A percentile compares a stretch with the other conserved stretches of the same genome.
Evolutionary conservation across 257 asterid genomes (phyloP).

Genomic region (Gentiana dahurica): DNA sequence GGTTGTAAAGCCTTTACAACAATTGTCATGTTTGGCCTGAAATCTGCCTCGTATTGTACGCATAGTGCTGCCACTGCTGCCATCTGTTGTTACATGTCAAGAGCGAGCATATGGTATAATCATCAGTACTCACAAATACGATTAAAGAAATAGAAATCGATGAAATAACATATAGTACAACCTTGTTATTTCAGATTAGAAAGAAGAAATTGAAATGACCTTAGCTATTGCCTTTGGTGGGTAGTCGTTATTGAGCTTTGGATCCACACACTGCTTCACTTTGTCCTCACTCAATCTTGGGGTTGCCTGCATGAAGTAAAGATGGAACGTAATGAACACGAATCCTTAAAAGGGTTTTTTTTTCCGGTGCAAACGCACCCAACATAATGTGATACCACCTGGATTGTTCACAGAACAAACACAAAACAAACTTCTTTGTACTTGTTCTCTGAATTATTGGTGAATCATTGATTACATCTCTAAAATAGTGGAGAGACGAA

Average conservation of each 20-base stretch:
- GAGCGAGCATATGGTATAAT: neutral
- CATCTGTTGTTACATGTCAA: conserved; percentile 32
- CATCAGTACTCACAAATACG: too few species aligned
- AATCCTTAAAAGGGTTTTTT: neutral
- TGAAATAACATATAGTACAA: too few species aligned
- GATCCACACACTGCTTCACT: conserved; percentile 87
- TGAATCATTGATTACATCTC: too few species aligned
- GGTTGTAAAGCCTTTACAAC: conserved; percentile 96
- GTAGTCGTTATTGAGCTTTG: conserved; percentile 58
- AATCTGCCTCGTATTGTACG: conserved; percentile 91
- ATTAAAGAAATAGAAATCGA: too few species aligned
- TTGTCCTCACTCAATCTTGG: conserved; percentile 91
- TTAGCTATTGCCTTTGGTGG: conserved; percentile 87
- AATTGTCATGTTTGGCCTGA: conserved; percentile 91
- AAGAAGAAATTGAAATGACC: conserved; percentile 21
- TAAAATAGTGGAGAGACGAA: neutral
- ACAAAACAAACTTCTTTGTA: too few species aligned
- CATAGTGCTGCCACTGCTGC: conserved; percentile 98
- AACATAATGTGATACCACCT: too few species aligned
- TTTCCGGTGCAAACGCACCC: too few species aligned
- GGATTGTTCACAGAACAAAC: too few species aligned
- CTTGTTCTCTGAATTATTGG: too few species aligned
- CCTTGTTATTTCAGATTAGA: too few species aligned
- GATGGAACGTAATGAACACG: neutral
- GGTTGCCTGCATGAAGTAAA: conserved; percentile 48